A percentile compares a stretch with the other conserved stretches of the same genome.
Conservation (phyloP, 2,329 filamentous ascomycete species). For the Fonsecaea multimorphosa region DNA sequence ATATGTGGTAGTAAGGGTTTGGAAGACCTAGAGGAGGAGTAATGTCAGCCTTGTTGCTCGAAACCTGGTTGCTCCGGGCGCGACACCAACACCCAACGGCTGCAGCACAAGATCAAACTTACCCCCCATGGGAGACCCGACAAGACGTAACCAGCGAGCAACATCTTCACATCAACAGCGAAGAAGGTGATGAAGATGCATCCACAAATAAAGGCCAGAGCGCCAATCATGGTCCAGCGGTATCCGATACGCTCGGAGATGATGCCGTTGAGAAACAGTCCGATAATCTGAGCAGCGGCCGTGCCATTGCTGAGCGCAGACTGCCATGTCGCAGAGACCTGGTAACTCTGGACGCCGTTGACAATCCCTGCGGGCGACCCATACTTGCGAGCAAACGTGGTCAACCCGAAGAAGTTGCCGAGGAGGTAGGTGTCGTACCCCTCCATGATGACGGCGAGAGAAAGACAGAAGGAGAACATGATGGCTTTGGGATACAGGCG, state of each 20-base stretch:
- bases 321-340: slow-evolving; percentile 49
- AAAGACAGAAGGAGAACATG: slow-evolving; percentile 37
- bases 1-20: slow-evolving; percentile 47
- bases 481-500: slow-evolving; percentile 75
- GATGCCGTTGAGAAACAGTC: slow-evolving; percentile 39
- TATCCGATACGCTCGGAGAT: slow-evolving; percentile 55
- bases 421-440: slow-evolving; percentile 41
- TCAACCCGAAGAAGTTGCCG: slow-evolving; percentile 40
- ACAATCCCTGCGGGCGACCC: slow-evolving; percentile 30
- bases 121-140: slow-evolving; percentile 50
- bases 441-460: slow-evolving; percentile 40
- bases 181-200: slow-evolving; percentile 52
- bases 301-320: slow-evolving; percentile 49
- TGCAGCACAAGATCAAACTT: neutral
- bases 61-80: neutral
- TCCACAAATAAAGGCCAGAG: slow-evolving; percentile 39
- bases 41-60: neutral
- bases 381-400: slow-evolving; percentile 36
- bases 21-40: slow-evolving; percentile 38
- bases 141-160: slow-evolving; percentile 48
- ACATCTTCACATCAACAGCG: slow-evolving; percentile 44
- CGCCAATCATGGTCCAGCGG: slow-evolving; percentile 41
- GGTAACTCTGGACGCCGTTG: slow-evolving; percentile 35
- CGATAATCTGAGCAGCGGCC: slow-evolving; percentile 39
- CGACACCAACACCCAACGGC: neutral